Evolutionary conservation across 2,329 filamentous ascomycete genomes (phyloP).

Genomic region (Aspergillus sergii): DNA sequence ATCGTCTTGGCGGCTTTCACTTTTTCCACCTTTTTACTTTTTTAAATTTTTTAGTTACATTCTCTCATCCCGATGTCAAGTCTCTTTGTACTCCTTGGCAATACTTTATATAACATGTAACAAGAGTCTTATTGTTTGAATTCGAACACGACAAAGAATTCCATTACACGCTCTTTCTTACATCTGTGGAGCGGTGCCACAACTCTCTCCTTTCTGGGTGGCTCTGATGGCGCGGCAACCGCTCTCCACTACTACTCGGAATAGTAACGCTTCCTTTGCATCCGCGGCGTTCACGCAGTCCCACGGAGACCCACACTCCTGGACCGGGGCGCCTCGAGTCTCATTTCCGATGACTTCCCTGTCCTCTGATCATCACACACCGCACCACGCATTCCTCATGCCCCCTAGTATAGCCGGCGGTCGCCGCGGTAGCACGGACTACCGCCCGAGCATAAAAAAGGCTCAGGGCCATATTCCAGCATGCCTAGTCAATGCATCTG

Average conservation of each 20-base stretch:
- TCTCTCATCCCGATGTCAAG: background rate
- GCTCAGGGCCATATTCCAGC: constrained; percentile 81
- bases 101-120: background rate
- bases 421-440: constrained; percentile 65
- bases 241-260: constrained; percentile 26
- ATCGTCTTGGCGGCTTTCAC: constrained; percentile 24
- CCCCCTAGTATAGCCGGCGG: constrained; percentile 77
- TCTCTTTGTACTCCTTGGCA: background rate
- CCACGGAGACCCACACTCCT: constrained; percentile 39
- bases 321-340: constrained; percentile 31
- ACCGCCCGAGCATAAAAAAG: constrained; percentile 80
- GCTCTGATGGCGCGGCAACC: constrained; percentile 35
- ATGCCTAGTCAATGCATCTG: constrained; percentile 95
- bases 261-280: constrained; percentile 18
- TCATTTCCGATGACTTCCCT: constrained; percentile 34
- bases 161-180: background rate
- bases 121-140: background rate
- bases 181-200: background rate
- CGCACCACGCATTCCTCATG: constrained; percentile 83
- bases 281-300: constrained; percentile 27
- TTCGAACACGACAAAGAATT: background rate
- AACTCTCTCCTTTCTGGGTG: background rate
- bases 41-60: background rate
- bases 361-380: constrained; percentile 48
- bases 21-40: background rate